Conservation (phyloP, 306 rosid species). For the Sicyos edulis region DNA sequence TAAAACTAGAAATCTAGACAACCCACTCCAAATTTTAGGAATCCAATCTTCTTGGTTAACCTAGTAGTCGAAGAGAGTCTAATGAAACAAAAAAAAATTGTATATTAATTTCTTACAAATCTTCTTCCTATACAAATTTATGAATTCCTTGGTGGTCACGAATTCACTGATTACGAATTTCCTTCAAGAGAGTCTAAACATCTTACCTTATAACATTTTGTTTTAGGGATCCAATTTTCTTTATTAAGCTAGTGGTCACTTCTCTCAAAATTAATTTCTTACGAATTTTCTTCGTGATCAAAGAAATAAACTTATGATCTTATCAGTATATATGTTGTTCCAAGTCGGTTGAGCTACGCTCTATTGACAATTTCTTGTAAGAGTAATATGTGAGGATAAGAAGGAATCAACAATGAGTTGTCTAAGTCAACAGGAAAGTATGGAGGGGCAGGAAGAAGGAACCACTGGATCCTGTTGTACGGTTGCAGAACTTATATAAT, state of each 20-base stretch:
- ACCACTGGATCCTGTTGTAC: neutral
- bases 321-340: no score
- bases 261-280: neutral
- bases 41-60: no score
- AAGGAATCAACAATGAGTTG: neutral
- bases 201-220: no score
- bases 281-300: neutral
- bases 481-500: neutral
- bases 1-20: neutral
- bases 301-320: no score
- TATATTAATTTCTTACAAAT: neutral
- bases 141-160: no score
- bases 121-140: no score
- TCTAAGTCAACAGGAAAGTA: neutral
- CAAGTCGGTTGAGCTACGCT: neutral
- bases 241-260: no score
- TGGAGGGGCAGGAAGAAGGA: neutral
- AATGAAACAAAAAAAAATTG: no score
- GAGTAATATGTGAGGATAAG: neutral
- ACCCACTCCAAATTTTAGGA: neutral
- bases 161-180: no score
- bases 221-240: no score
- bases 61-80: no score
- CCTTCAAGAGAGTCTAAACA: no score
- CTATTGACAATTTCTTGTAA: neutral